Base-by-base conservation (phyloP, 371 early-diverging fungal species). In the Umbelopsis sp. region DNA sequence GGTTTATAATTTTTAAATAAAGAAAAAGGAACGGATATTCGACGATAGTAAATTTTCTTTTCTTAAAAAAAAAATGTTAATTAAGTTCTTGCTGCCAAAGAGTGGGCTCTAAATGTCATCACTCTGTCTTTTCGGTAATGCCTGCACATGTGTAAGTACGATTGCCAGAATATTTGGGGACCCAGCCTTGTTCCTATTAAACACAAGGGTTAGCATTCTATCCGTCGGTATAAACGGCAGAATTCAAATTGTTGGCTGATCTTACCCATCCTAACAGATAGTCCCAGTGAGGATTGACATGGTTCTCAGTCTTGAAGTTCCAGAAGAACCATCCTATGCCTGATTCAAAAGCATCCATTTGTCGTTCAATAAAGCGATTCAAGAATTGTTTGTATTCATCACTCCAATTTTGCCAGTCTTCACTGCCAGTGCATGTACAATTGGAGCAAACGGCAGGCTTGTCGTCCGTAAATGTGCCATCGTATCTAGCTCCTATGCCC, bases 281-380 rank as follows among this genome's bases (percentile, higher is more conserved):
- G 65, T 91, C 86, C 93, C 92, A 93, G 32, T 90, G 83, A 10
- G 89, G 88, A 50, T 90, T 86, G 37, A 75, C 52, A 46, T 82
- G 83, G 18, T 82, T 70, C 69, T 93, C 91, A 0, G 93, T 87
- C 74, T 92, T 93, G 64, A 91, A 92, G 70, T 91, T 91, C 93
- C 93, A 93, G 65, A 89, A 92, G 70, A 91, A 88, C 92, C 92
- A 93, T 0, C 93, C 93, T 29, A 84, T 67, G 48, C 74, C 67
- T 69, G 75, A 12, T 69, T 83, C 83, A 45, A 80, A 83, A 0
- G 83, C 75, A 66, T 80, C 79, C 83, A 83, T 83, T 35, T 83
- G 83, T 7, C 78, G 75, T 62, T 80, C 76, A 57, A 77, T 70
- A 63, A 83, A 83, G 24, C 68, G 51, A 6, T 63, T 46, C 35